These are phyloP conservation scores for Gossypium anomalum DNA, from an alignment of 345 rosid genomes.

Conservation along the genomic window DNA sequence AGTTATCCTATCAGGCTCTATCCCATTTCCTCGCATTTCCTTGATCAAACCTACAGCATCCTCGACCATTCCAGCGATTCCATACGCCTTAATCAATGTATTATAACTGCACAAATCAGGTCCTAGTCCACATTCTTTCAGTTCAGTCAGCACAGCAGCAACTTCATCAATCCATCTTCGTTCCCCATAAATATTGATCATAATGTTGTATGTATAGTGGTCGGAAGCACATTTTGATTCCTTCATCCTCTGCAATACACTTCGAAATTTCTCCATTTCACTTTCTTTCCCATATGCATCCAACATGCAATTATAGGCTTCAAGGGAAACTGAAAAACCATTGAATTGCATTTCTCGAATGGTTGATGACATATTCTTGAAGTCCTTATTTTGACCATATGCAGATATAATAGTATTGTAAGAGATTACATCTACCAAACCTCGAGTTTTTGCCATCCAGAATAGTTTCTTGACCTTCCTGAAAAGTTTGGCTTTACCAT, in stretches of 20 bases:
- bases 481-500: conserved; percentile 80
- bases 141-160: conserved; percentile 45
- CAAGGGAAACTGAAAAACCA: conserved; percentile 83
- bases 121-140: conserved; percentile 56
- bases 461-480: conserved; percentile 57
- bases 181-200: conserved; percentile 86
- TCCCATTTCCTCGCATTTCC: conserved; percentile 71
- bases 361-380: conserved; percentile 57
- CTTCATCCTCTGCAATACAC: conserved; percentile 66
- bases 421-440: conserved; percentile 69
- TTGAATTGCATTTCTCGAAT: conserved; percentile 69
- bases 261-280: conserved; percentile 68
- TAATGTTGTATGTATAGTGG: conserved; percentile 73
- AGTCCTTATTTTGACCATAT: conserved; percentile 60
- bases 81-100: conserved; percentile 91
- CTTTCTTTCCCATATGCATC: conserved; percentile 83
- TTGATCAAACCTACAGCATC: conserved; percentile 74
- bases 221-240: conserved; percentile 46
- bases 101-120: conserved; percentile 75
- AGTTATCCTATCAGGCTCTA: conserved; percentile 73
- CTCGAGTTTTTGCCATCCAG: conserved; percentile 56
- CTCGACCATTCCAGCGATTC: conserved; percentile 88
- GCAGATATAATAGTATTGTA: conserved; percentile 82
- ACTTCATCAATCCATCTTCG: conserved; percentile 82
- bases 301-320: conserved; percentile 82